phyloP scores from a whole-genome alignment of 1,284 basidiomycete genomes.

The Boletus mariae region DNA sequence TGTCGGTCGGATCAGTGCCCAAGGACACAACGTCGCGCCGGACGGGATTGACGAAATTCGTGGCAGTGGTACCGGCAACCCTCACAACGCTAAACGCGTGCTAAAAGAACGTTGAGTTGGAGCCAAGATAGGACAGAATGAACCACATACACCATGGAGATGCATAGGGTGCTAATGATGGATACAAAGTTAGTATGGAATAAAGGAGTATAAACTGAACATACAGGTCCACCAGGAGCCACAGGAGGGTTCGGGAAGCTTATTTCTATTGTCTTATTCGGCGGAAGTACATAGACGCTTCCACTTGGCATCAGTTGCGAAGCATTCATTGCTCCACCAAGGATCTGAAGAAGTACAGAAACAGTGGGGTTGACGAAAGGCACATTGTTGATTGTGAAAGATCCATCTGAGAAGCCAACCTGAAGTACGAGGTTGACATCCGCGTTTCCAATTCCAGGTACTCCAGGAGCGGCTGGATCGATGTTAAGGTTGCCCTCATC shows the following conservation, averaged over 20 bases:
- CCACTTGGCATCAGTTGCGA: constrained; percentile 30
- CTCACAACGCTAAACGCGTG: constrained; percentile 28
- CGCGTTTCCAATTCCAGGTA: constrained; percentile 26
- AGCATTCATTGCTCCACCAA: constrained; percentile 33
- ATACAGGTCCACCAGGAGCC: constrained; percentile 35
- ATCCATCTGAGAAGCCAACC: constrained; percentile 1
- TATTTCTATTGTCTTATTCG: constrained; percentile 35
- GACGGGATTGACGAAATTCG: constrained; percentile 29
- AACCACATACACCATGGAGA: constrained; percentile 33
- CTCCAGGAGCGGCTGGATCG: constrained; percentile 33
- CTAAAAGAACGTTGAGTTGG: constrained; percentile 6
- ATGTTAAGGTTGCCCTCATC: constrained; percentile 32
- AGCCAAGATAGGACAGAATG: neutral
- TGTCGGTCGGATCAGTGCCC: constrained; percentile 2
- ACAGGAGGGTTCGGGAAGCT: constrained; percentile 22
- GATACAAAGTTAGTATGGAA: constrained; percentile 2
- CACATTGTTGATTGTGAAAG: constrained; percentile 13
- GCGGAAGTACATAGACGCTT: constrained; percentile 31
- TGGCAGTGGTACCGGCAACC: constrained; percentile 12
- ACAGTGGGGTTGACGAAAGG: constrained; percentile 23
- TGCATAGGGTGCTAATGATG: constrained; percentile 33
- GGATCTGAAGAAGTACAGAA: constrained; percentile 38
- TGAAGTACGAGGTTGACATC: constrained; percentile 26
- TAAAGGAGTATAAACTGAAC: constrained; percentile 6
- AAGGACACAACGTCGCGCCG: constrained; percentile 27